Evolutionary conservation across 345 rosid genomes (phyloP), one percentile per base, ranked within the genome.

Genomic region (Salix brachista): DNA sequence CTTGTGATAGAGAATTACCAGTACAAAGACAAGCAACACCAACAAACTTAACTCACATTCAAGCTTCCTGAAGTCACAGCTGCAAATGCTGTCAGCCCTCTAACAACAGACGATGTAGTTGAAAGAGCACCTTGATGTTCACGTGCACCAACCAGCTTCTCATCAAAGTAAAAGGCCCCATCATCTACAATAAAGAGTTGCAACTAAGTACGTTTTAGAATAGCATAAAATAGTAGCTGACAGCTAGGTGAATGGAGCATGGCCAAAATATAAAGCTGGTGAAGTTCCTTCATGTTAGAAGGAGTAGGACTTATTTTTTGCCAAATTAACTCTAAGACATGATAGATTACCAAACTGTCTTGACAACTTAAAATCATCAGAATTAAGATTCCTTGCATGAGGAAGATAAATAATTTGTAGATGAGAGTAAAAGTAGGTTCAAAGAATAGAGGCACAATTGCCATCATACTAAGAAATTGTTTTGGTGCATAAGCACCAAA

Each of bases 131-230:
- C 92, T 67, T 79, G 85, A 77, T 84, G 68, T 79, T 86, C 90
- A 72, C 37, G 79, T 52, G 84, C 85, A 75, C 80, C 84, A 81
- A 80, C 84, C 81, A 85, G 74, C 77, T 88, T 90, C 83, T 91
- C 98, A 78, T 91, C 91, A 54, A 96, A 96, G 88, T 88, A 96
- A 77, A 83, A 89, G 71, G 93, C 70, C 72, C 94, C 99, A 82
- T 96, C 97, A 73, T 93, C 99, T 96, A 69, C 67, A 86, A 65
- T 19, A 71, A 71, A 70, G 48, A 65, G 73, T 69, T 7, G 42
- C 25, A 36, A 66, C n/a, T 25, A 69, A 74, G 64, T 28, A 66
- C 13, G 41, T 25, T 21, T 13, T 7, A 36, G 8, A 13, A 41
- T 58, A 61, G 42, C 18, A 39, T 11, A 44, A 12, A 78, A 48